Evolutionary conservation across 768 basidiomycete genomes (phyloP), one percentile per base, ranked within the genome.

Genomic region (Russula foetens): DNA sequence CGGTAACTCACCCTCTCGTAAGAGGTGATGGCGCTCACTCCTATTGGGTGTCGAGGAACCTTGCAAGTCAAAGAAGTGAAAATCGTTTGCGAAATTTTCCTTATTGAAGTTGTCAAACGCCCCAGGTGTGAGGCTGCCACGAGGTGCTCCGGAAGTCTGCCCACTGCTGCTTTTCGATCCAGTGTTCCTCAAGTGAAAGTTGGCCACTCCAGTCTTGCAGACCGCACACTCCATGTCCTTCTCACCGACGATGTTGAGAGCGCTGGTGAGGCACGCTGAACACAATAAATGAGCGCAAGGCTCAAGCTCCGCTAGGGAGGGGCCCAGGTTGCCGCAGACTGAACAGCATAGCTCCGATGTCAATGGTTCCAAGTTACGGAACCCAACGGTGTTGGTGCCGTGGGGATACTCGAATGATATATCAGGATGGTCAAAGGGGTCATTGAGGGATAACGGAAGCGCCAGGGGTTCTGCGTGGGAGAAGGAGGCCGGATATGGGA

Each of bases 231-330:
- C 81, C 81, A 92, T 89, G 59, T 88, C 86, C 69, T 92, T 92
- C 72, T 93, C 90, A 7, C 90, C 90, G 19, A 92, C 91, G 53
- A 92, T 92, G 66, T 93, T 93, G 53, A 93, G 76, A 8, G 89
- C 88, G 53, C 89, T 90, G 1, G 91, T 93, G 57, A 93, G 77
- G 68, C 91, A 93, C 11, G 80, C 79, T 3, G 89, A 87, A 69
- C 91, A 93, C 1, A 92, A 75, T 1, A 85, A 79, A 70, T 93
- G 91, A 7, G 74, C 69, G 71, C 91, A 93, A 0, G 91, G 90
- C 24, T 81, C 78, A 21, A 93, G 79, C 62, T 88, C 76, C 1
- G 85, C 90, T 39, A 90, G 75, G 23, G 67, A 76, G 58, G 71
- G 76, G 46, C 74, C 71, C 43, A 71, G 67, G 43, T 74, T 75